A percentile compares a stretch with the other conserved stretches of the same genome.
These are phyloP conservation scores for Cyphellophora attinorum DNA, from an alignment of 2,329 filamentous ascomycete species.

Conservation along the genomic window DNA sequence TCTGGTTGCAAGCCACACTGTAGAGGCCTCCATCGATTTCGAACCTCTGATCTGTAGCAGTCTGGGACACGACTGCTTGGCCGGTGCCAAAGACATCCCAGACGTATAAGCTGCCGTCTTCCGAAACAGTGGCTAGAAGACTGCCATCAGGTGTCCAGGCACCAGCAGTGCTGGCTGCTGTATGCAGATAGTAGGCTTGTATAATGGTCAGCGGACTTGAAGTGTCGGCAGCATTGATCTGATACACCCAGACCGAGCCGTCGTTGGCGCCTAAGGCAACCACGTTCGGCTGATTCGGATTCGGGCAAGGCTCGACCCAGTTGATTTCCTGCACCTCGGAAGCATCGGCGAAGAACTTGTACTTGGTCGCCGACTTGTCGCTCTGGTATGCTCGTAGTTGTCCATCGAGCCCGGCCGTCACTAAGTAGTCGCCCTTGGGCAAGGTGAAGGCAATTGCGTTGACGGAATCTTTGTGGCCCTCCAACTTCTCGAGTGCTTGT, in stretches of 20 bases:
- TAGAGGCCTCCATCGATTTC: conserved; percentile 84
- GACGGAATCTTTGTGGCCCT: conserved; percentile 88
- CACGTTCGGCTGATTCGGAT: conserved; percentile 62
- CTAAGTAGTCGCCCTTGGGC: conserved; percentile 70
- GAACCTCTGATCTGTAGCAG: conserved; percentile 77
- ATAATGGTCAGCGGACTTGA: conserved; percentile 64
- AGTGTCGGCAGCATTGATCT: conserved; percentile 59
- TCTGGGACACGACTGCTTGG: conserved; percentile 66
- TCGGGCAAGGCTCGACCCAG: conserved; percentile 73
- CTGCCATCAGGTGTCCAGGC: conserved; percentile 83
- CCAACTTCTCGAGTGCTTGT: conserved; percentile 59
- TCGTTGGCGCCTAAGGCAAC: conserved; percentile 82
- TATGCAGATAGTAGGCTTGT: conserved; percentile 88
- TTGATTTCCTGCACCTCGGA: conserved; percentile 94
- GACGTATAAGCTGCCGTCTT: conserved; percentile 81
- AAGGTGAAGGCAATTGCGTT: conserved; percentile 78
- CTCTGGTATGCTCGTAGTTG: conserved; percentile 62
- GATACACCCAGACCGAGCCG: conserved; percentile 92
- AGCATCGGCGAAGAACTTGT: conserved; percentile 63
- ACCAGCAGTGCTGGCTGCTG: conserved; percentile 74
- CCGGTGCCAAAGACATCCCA: conserved; percentile 72
- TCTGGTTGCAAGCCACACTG: conserved; percentile 71
- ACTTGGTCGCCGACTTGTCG: conserved; percentile 39
- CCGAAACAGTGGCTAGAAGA: conserved; percentile 76
- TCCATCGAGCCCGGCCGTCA: conserved; percentile 84